Percentiles rank a stretch among this genome's conserved stretches.
Conservation (phyloP, 2,329 filamentous ascomycete genomes). For the Penicillium sp. region DNA sequence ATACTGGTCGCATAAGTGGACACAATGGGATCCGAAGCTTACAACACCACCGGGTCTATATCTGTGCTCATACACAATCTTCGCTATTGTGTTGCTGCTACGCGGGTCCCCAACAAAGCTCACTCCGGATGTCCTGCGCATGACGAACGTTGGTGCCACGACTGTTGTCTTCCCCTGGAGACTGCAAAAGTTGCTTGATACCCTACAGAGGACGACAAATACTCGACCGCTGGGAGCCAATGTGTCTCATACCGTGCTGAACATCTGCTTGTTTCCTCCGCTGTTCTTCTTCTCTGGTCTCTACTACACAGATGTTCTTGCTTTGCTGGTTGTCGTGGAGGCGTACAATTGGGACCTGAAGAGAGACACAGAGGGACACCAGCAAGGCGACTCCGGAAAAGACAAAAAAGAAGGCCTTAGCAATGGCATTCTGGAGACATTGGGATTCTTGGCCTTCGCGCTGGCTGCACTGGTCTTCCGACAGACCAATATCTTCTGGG, state of each 20-base stretch:
- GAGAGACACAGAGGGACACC: slow-evolving; percentile 14
- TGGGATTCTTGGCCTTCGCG: slow-evolving; percentile 49
- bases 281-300: slow-evolving; percentile 92
- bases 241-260: slow-evolving; percentile 50
- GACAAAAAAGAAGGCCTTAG: background rate
- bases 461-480: slow-evolving; percentile 64
- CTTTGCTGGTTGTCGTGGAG: slow-evolving; percentile 64
- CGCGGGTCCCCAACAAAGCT: slow-evolving; percentile 27
- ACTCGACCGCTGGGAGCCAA: slow-evolving; percentile 26
- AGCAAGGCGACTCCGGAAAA: slow-evolving; percentile 18
- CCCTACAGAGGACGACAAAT: slow-evolving; percentile 31
- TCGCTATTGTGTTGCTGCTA: slow-evolving; percentile 19
- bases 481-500: slow-evolving; percentile 97
- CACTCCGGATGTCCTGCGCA: slow-evolving; percentile 29
- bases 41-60: slow-evolving; percentile 88
- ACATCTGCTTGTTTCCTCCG: slow-evolving; percentile 75
- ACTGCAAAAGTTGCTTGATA: slow-evolving; percentile 48
- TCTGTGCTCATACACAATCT: slow-evolving; percentile 43
- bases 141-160: slow-evolving; percentile 32
- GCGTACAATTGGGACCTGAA: slow-evolving; percentile 51
- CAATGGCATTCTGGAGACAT: slow-evolving; percentile 18
- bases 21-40: slow-evolving; percentile 89
- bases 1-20: slow-evolving; percentile 68
- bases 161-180: slow-evolving; percentile 38
- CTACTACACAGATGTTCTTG: slow-evolving; percentile 89